These are phyloP conservation scores for Macrocybe gigantea DNA, from an alignment of 768 basidiomycete genomes.

Conservation along the genomic window DNA sequence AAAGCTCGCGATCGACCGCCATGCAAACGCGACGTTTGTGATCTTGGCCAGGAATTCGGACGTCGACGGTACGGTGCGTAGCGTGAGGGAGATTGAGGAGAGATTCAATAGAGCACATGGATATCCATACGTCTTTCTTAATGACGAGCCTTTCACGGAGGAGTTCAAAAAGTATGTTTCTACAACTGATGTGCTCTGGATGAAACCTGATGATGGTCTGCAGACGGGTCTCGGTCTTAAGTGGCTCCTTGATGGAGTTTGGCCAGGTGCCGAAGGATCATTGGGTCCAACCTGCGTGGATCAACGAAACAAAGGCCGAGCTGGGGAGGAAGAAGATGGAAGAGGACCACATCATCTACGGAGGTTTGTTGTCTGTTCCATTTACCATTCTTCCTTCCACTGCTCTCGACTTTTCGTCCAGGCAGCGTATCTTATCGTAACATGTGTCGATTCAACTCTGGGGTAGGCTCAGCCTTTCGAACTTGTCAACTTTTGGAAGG, in stretches of 20 bases:
- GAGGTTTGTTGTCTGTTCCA: slow-evolving; percentile 23
- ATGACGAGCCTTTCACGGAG: slow-evolving; percentile 74
- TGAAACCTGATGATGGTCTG: background rate
- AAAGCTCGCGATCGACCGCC: slow-evolving; percentile 8
- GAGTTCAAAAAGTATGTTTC: slow-evolving; percentile 61
- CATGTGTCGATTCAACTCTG: slow-evolving; percentile 75
- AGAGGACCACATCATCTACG: slow-evolving; percentile 38
- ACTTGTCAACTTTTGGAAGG: no score
- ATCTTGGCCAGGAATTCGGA: slow-evolving; percentile 65
- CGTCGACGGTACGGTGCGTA: slow-evolving; percentile 48
- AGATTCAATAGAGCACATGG: slow-evolving; percentile 72
- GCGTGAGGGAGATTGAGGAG: slow-evolving; percentile 73
- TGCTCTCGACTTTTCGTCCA: no score
- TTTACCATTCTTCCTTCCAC: background rate
- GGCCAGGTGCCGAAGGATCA: slow-evolving; percentile 63
- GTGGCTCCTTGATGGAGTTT: slow-evolving; percentile 33
- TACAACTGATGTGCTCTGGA: background rate
- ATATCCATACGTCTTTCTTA: slow-evolving; percentile 89
- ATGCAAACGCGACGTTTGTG: slow-evolving; percentile 35
- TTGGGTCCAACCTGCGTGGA: slow-evolving; percentile 75
- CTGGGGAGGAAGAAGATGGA: slow-evolving; percentile 56
- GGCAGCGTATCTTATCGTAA: slow-evolving; percentile 41
- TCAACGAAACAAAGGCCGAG: slow-evolving; percentile 66
- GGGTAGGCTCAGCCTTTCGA: slow-evolving; percentile 30
- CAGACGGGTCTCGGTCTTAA: slow-evolving; percentile 21